Conservation (phyloP, 208 protist genomes). For the Trypanosomatidae sp. region DNA sequence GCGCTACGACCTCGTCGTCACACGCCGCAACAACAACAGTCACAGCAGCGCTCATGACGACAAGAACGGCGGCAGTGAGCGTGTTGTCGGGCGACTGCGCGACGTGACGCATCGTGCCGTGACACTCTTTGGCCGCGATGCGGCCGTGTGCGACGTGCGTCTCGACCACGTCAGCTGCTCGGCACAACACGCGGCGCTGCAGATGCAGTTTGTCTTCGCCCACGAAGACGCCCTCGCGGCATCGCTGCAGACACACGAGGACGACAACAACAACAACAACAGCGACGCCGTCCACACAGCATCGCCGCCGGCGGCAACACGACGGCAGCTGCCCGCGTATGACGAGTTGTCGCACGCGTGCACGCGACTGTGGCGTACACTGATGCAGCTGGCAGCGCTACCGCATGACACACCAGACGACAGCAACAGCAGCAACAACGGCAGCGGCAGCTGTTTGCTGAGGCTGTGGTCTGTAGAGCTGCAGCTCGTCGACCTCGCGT, state of each 20-base stretch:
- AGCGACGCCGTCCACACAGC: no score
- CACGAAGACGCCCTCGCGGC: constrained; percentile 5
- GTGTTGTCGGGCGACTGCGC: no score
- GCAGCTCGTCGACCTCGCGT: constrained; percentile 52
- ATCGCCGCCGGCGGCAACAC: no score
- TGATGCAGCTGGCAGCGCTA: constrained; percentile 14
- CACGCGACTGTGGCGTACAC: constrained; percentile 7
- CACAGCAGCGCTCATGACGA: constrained; percentile 37
- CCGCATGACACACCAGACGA: constrained; percentile 13
- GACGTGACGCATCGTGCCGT: constrained; percentile 25
- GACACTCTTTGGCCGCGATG: constrained; percentile 56
- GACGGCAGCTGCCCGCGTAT: no score
- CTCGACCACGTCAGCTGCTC: constrained; percentile 76
- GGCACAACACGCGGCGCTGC: constrained; percentile 56
- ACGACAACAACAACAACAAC: neutral
- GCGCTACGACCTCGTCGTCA: constrained; percentile 25
- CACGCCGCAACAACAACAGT: constrained; percentile 33
- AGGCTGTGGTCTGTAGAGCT: constrained; percentile 46
- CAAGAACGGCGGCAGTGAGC: constrained; percentile 10
- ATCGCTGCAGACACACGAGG: neutral
- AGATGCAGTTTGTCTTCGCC: constrained; percentile 38
- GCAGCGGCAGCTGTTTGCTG: no score
- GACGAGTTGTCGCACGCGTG: constrained; percentile 3
- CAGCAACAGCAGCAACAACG: no score
- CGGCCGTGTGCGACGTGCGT: constrained; percentile 32